Evolutionary conservation across 2,329 filamentous ascomycete genomes (phyloP), one percentile per base, ranked within the genome.

Genomic region (Chaetothyriales sp.): DNA sequence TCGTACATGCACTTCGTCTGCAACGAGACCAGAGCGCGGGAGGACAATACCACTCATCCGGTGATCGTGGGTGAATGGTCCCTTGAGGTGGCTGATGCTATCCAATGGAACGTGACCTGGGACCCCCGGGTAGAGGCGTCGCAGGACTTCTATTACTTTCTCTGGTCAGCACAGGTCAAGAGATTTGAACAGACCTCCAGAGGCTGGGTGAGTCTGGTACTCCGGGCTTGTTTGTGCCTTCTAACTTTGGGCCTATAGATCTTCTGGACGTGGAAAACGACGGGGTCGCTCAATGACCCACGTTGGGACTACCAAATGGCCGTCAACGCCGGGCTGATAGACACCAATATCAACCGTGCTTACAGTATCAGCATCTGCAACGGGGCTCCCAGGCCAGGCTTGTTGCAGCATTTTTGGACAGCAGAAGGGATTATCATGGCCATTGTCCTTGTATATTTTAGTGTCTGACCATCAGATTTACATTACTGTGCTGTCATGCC

Each of bases 1-100:
- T 68, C 66, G 6, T 81, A 80, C 55, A 67, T 81, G 43, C 51
- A 59, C 2, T 67, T 70, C 2, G 74, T 73, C 1, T 81, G 78
- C 64, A 65, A 59, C 9, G 66, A 71, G 50, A 64, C 74, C 55
- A 68, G 71, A 18, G 63, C 65, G 44, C 63, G 64, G 12, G 68
- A 70, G 58, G 65, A 58, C 39, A 39, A 39, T 39, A 39, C 32
- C 2, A 39, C 10, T 12, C 32, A 39, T 15, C 73, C 74, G 2
- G 69, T 72, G 12, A 68, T 80, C 22, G 70, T 81, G 1, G 77
- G 77, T 28, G 79, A 82, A 61, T 82, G 76, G 72, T 73, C 71
- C 43, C 61, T 82, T 6, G 70, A 68, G 42, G 70, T 76, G 1
- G 72, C 74, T 8, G 70, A 73, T 53, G 61, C 71, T 18, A 64